Conservation (phyloP, 371 early-diverging fungal genomes). For the Mortierella sp. region DNA sequence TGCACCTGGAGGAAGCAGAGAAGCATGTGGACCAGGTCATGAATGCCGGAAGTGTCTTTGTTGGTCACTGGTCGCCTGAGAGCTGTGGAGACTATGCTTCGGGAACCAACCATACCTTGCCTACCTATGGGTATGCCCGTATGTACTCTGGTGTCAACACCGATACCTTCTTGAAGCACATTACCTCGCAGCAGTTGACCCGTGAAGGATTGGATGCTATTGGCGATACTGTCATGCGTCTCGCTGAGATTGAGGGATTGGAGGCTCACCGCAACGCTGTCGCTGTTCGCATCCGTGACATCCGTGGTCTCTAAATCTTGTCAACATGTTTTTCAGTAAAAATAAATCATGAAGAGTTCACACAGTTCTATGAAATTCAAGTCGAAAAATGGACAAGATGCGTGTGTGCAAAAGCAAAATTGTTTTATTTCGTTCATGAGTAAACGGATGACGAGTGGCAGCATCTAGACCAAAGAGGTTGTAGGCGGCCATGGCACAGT, state of each 20-base stretch:
- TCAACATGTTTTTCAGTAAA: background rate
- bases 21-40: conserved; percentile 71
- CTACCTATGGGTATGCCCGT: conserved; percentile 97
- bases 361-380: background rate
- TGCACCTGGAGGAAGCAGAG: conserved; percentile 88
- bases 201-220: conserved; percentile 88
- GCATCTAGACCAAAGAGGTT: too few species aligned
- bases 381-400: too few species aligned
- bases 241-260: conserved; percentile 96
- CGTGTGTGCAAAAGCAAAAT: too few species aligned
- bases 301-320: conserved; percentile 52
- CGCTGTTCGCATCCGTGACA: conserved; percentile 84
- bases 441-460: too few species aligned
- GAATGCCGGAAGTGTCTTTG: conserved; percentile 97
- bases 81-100: conserved; percentile 99
- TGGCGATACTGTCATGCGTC: conserved; percentile 90
- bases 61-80: conserved; percentile 96
- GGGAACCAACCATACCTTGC: conserved; percentile 99
- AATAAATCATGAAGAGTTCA: conserved; percentile 7
- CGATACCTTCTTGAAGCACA: conserved; percentile 94
- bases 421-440: too few species aligned
- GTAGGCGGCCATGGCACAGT: too few species aligned
- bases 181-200: conserved; percentile 94
- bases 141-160: conserved; percentile 99
- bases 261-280: conserved; percentile 98